Evolutionary conservation across 2,329 filamentous ascomycete species (phyloP).

Genomic region (Penicillium sclerotiorum): DNA sequence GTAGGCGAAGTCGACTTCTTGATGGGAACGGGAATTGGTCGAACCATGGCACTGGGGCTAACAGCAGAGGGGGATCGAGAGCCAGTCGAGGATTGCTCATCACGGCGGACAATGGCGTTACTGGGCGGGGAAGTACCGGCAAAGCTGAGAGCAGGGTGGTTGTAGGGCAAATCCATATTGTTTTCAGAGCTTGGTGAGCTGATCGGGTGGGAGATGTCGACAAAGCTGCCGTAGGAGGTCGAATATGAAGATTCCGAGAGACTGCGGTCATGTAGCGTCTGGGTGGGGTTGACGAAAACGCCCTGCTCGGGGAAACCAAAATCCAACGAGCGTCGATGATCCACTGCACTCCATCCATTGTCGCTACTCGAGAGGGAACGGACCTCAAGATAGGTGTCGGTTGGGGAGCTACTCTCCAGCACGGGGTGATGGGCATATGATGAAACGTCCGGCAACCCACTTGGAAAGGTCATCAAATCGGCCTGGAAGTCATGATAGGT

Average conservation of each 20-base stretch:
- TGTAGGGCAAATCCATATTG: constrained; percentile 61
- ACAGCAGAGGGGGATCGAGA: constrained; percentile 54
- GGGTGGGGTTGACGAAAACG: constrained; percentile 87
- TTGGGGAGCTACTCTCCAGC: constrained; percentile 65
- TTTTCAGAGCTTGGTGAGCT: constrained; percentile 83
- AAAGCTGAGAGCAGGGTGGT: constrained; percentile 25
- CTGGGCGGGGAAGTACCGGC: constrained; percentile 22
- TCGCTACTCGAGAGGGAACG: constrained; percentile 83
- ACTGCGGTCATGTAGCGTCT: constrained; percentile 85
- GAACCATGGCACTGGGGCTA: constrained; percentile 68
- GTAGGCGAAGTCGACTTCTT: constrained; percentile 55
- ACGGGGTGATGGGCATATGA: constrained; percentile 44
- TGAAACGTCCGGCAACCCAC: constrained; percentile 52
- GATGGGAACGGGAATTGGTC: constrained; percentile 61
- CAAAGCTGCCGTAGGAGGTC: constrained; percentile 75
- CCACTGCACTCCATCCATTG: constrained; percentile 83
- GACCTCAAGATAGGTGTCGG: constrained; percentile 81
- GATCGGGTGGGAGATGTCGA: constrained; percentile 78
- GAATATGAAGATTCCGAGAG: constrained; percentile 83
- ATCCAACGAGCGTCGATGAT: constrained; percentile 73
- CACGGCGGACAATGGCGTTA: constrained; percentile 40
- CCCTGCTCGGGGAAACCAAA: constrained; percentile 61
- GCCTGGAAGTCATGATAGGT: constrained; percentile 81
- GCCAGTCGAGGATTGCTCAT: constrained; percentile 46
- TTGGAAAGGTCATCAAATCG: constrained; percentile 62